These are phyloP conservation scores for Nothophaeocryptopus gaeumannii DNA, from an alignment of 2,329 filamentous ascomycete species.

Conservation along the genomic window DNA sequence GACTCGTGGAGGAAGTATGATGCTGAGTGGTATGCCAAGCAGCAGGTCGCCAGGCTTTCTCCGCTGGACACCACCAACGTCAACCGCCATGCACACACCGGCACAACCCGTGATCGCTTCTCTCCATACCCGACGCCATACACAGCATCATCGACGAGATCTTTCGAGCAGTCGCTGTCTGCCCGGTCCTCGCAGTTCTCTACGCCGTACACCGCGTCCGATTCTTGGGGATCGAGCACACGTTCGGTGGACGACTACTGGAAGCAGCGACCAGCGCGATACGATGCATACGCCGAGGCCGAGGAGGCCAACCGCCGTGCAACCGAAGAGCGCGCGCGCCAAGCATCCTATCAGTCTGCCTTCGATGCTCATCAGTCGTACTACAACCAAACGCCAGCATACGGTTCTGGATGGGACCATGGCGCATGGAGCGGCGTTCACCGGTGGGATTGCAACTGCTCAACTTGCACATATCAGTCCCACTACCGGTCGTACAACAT, in stretches of 20 bases:
- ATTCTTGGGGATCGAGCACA: conserved; percentile 33
- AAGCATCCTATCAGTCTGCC: conserved; percentile 31
- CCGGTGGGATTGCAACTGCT: conserved; percentile 37
- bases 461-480: conserved; percentile 33
- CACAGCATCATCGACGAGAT: conserved; percentile 23
- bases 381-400: conserved; percentile 30
- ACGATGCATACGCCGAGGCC: conserved; percentile 26
- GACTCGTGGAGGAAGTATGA: conserved; percentile 66
- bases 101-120: conserved; percentile 44
- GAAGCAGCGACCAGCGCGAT: conserved; percentile 31
- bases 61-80: conserved; percentile 63
- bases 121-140: conserved; percentile 38
- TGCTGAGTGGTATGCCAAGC: conserved; percentile 37
- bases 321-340: conserved; percentile 33
- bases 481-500: conserved; percentile 36
- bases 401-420: conserved; percentile 35
- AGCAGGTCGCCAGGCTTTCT: conserved; percentile 46
- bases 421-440: conserved; percentile 33
- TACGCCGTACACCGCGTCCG: conserved; percentile 33
- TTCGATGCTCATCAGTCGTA: conserved; percentile 25
- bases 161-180: conserved; percentile 30
- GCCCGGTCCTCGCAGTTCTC: conserved; percentile 33
- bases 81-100: conserved; percentile 49
- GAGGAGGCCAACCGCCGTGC: conserved; percentile 33
- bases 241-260: conserved; percentile 35